Conservation (phyloP, 768 basidiomycete species). For the Leccinum subgranulosum region DNA sequence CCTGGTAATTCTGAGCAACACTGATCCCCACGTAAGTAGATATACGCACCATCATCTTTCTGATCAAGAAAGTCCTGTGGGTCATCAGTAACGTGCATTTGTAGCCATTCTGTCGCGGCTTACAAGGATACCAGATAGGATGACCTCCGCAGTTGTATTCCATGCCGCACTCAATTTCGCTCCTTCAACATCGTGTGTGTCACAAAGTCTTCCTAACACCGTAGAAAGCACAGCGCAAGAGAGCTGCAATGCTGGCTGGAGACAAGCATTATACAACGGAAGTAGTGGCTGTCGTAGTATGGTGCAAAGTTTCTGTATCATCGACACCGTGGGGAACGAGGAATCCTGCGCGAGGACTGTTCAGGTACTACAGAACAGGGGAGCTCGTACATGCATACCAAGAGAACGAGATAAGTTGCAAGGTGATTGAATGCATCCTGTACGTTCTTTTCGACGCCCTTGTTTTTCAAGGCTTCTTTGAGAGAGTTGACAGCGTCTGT, state of each 20-base stretch:
- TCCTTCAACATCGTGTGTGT: conserved; percentile 21
- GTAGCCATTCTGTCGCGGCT: conserved; percentile 5
- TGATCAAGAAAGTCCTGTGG: conserved; percentile 25
- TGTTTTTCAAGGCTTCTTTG: conserved; percentile 27
- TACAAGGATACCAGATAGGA: conserved; percentile 56
- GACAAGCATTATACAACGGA: conserved; percentile 42
- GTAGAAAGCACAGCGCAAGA: conserved; percentile 38
- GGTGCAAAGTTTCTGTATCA: conserved; percentile 36
- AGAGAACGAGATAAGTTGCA: conserved; percentile 39
- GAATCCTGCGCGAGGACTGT: conserved; percentile 34
- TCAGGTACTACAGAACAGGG: background rate
- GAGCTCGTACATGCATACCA: conserved; percentile 34
- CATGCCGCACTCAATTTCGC: conserved; percentile 32
- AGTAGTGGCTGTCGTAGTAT: conserved; percentile 43
- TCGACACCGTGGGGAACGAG: conserved; percentile 34
- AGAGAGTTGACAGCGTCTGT: conserved; percentile 32
- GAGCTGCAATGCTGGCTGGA: conserved; percentile 39
- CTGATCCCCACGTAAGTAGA: background rate
- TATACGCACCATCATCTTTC: conserved; percentile 16
- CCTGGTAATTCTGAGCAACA: conserved; percentile 10
- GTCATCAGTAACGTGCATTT: conserved; percentile 13
- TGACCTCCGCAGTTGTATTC: conserved; percentile 43
- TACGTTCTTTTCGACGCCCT: conserved; percentile 27
- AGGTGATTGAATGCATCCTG: conserved; percentile 38
- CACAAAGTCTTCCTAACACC: conserved; percentile 38